Evolutionary conservation across 108 stramenopile species (phyloP), one percentile per base, ranked within the genome.

Genomic region (Asterionellopsis glacialis): DNA sequence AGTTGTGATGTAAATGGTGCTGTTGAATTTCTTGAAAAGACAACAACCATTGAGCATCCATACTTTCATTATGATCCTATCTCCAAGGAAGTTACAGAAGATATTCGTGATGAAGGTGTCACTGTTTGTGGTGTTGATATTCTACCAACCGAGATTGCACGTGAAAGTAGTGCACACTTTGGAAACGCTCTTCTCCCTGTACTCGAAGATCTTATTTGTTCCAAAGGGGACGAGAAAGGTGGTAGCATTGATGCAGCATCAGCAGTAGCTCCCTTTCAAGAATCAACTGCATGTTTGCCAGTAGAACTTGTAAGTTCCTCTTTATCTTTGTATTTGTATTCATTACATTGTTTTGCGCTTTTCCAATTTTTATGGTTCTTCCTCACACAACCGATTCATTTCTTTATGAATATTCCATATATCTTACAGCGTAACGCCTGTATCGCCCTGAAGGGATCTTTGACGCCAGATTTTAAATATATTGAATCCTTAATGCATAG

Each of bases 81-180:
- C 21, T 72, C 71, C 23, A 61, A 77, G 19, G 71, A 76, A 45
- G 65, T 59, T 12, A 25, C 63, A 28, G 75, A 79, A 57, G 68
- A 73, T 51, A 68, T 80, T 44, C 27, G 55, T 25, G 70, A 63
- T n/a, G 64, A 70, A 43, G 88, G 88, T 28, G 69, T 92, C 25
- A 68, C 73, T 41, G 65, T 88, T 41, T 16, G 77, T 18, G 87
- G 83, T 25, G 73, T 90, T 15, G 87, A 92, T 63, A 87, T 92
- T 63, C 67, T 96, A 14, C 94, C 94, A 0, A 70, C 88, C 0
- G 94, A 93, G 61, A 60, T 93, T 11, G 84, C 89, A 26, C 55
- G 60, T 12, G 91, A 95, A 45, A 85, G 86, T 48, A 85, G 83
- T 33, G 44, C 66, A 50, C 84, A 92, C 72, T 95, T 95, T 77